Evolutionary conservation across 2,329 filamentous ascomycete genomes (phyloP).

Genomic region (Cladophialophora yegresii): DNA sequence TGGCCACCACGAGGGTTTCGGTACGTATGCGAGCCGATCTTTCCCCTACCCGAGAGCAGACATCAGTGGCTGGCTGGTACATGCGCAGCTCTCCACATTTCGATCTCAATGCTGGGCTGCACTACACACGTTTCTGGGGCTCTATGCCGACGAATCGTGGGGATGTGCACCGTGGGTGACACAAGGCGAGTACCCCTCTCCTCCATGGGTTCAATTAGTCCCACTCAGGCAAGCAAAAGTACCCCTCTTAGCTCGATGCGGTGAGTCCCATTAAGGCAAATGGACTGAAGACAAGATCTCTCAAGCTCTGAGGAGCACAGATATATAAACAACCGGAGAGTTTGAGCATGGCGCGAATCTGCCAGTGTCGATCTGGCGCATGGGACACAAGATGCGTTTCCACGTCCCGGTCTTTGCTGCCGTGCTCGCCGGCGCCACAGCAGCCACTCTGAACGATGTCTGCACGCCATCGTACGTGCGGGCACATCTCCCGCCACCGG

Average conservation of each 20-base stretch:
- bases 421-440: slow-evolving; percentile 36
- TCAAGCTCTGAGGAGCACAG: background rate
- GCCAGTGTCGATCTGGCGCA: background rate
- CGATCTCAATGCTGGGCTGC: background rate
- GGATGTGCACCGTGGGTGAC: background rate
- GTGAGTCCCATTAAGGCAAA: slow-evolving; percentile 2
- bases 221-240: background rate
- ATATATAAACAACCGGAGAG: background rate
- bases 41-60: background rate
- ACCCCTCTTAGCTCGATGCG: background rate
- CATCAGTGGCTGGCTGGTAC: background rate
- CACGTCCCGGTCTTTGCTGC: background rate
- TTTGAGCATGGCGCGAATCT: background rate
- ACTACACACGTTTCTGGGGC: background rate
- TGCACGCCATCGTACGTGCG: slow-evolving; percentile 50
- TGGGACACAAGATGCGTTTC: slow-evolving; percentile 6
- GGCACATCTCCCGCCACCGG: slow-evolving; percentile 48
- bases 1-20: background rate
- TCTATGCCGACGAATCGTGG: background rate
- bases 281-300: background rate
- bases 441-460: slow-evolving; percentile 45
- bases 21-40: background rate
- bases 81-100: slow-evolving; percentile 3
- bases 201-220: background rate
- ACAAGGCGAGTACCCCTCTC: background rate